These are phyloP conservation scores for Starmerella khaoyaiensis DNA, from an alignment of 805 yeast genomes.

Conservation along the genomic window DNA sequence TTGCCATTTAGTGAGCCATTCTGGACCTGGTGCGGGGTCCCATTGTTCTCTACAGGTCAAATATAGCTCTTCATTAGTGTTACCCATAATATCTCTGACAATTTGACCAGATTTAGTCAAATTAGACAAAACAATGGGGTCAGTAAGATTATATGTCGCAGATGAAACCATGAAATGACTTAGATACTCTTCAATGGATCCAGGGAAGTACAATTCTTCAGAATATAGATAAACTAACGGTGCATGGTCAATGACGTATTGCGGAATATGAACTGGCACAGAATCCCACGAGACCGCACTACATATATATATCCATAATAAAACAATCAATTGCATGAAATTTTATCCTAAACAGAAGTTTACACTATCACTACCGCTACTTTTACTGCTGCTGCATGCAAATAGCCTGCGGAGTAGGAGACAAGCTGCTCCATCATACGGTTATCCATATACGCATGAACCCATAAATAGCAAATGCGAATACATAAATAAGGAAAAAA, in stretches of 20 bases:
- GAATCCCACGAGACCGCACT: constrained; percentile 8
- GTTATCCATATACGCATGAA: too few relatives aligned
- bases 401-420: too few relatives aligned
- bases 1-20: constrained; percentile 69
- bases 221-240: constrained; percentile 80
- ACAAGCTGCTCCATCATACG: too few relatives aligned
- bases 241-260: constrained; percentile 25
- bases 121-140: constrained; percentile 18
- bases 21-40: constrained; percentile 36
- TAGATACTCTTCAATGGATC: constrained; percentile 61
- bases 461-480: too few relatives aligned
- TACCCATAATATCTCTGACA: constrained; percentile 26
- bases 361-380: too few relatives aligned
- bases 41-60: constrained; percentile 62
- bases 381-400: too few relatives aligned
- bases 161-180: constrained; percentile 48
- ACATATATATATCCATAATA: too few relatives aligned
- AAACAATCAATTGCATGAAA: too few relatives aligned
- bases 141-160: constrained; percentile 30
- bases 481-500: too few relatives aligned
- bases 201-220: constrained; percentile 78
- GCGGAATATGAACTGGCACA: constrained; percentile 19
- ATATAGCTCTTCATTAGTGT: constrained; percentile 32
- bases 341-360: too few relatives aligned
- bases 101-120: constrained; percentile 8